Conservation (phyloP, 2,329 filamentous ascomycete genomes). For the Cladosporium halotolerans region DNA sequence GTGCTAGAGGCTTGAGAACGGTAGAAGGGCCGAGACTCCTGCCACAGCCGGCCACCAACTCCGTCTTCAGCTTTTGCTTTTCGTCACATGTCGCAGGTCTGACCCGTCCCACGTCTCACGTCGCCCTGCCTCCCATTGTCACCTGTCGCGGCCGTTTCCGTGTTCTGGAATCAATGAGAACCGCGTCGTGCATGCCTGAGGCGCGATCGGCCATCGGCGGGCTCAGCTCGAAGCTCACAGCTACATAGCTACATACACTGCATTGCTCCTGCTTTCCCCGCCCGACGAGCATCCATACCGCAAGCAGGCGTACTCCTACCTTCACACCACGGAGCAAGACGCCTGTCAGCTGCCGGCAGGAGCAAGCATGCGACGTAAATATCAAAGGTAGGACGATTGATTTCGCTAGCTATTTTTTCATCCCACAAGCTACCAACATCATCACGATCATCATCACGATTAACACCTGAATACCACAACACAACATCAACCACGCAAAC, state of each 20-base stretch:
- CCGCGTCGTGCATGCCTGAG: too few species aligned
- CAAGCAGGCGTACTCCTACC: not conserved
- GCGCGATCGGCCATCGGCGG: too few species aligned
- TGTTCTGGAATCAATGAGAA: too few species aligned
- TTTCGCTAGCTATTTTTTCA: not conserved
- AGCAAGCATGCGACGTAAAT: not conserved
- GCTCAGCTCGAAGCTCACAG: not conserved
- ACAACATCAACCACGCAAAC: not conserved
- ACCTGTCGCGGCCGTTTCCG: too few species aligned
- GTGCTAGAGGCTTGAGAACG: not conserved
- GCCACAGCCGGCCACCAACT: slow-evolving; percentile 1
- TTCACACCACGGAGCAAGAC: not conserved
- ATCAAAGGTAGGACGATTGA: too few species aligned
- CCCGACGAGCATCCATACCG: slow-evolving; percentile 4
- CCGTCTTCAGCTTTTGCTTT: not conserved
- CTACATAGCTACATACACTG: not conserved
- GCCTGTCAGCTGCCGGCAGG: slow-evolving; percentile 1
- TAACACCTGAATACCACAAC: not conserved
- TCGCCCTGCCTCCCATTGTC: not conserved
- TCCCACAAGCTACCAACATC: not conserved
- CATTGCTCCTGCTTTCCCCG: slow-evolving; percentile 7
- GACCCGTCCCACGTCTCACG: slow-evolving; percentile 3
- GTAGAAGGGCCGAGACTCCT: slow-evolving; percentile 8
- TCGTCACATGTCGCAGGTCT: slow-evolving; percentile 9
- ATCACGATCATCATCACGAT: not conserved